Evolutionary conservation across 2,329 filamentous ascomycete genomes (phyloP).

Genomic region (Cytospora chrysosperma): DNA sequence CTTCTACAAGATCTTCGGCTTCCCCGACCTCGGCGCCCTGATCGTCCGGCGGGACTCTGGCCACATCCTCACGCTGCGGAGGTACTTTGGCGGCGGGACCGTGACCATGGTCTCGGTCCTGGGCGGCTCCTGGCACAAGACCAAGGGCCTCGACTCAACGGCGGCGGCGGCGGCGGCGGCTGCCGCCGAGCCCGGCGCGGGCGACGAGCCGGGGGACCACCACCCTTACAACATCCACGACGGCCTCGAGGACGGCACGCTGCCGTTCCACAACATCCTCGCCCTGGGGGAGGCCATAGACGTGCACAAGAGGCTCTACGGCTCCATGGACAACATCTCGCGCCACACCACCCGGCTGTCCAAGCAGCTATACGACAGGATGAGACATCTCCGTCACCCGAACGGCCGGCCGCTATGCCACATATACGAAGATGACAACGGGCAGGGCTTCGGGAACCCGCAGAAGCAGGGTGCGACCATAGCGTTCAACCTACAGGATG

Average conservation of each 20-base stretch:
- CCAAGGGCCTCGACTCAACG: constrained; percentile 43
- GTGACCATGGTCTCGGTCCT: constrained; percentile 58
- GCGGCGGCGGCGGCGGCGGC: neutral
- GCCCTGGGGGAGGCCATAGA: constrained; percentile 74
- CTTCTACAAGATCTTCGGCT: constrained; percentile 68
- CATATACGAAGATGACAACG: constrained; percentile 52
- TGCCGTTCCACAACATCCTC: constrained; percentile 87
- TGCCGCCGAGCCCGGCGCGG: neutral
- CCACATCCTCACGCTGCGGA: constrained; percentile 52
- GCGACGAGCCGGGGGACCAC: neutral
- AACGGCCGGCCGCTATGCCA: constrained; percentile 52
- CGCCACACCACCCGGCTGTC: constrained; percentile 56
- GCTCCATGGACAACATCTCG: constrained; percentile 58
- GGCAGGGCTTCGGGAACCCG: constrained; percentile 48
- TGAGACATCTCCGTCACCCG: constrained; percentile 49
- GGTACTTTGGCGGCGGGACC: constrained; percentile 69
- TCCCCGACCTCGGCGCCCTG: constrained; percentile 62
- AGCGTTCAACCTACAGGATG: constrained; percentile 60
- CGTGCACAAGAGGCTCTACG: constrained; percentile 61
- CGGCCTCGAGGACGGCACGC: constrained; percentile 71
- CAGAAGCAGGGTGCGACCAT: constrained; percentile 59
- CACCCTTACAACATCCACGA: constrained; percentile 52
- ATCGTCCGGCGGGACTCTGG: constrained; percentile 57
- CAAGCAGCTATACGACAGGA: constrained; percentile 46
- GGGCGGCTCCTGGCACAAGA: constrained; percentile 53